phyloP scores from a whole-genome alignment of 2,329 filamentous ascomycete species.

The Cercospora zeae-maydis region DNA sequence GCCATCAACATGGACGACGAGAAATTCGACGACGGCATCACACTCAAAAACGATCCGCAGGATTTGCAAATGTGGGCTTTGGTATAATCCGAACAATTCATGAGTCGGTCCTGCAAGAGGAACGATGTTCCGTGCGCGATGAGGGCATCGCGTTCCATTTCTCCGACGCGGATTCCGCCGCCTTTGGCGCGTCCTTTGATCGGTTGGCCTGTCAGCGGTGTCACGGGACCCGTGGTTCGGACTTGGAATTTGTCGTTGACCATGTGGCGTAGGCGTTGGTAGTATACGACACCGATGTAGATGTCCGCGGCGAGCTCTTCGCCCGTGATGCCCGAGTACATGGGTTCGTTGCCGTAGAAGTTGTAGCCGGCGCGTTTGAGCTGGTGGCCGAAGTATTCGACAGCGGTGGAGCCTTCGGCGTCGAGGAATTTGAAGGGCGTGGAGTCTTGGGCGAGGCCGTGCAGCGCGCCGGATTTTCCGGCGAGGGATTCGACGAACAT shows the following conservation, averaged over 20 bases:
- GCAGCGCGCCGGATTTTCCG: constrained; percentile 88
- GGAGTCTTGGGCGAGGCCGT: constrained; percentile 92
- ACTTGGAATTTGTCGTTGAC: constrained; percentile 99
- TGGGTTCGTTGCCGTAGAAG: constrained; percentile 96
- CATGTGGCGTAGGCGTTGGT: constrained; percentile 97
- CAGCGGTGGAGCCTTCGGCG: constrained; percentile 84
- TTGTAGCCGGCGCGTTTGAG: constrained; percentile 94
- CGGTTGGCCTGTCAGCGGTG: constrained; percentile 85
- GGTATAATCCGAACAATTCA: constrained; percentile 95
- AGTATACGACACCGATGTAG: constrained; percentile 95
- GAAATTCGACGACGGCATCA: constrained; percentile 65
- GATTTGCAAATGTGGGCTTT: constrained; percentile 83
- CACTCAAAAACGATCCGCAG: constrained; percentile 88
- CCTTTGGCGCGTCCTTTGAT: constrained; percentile 96
- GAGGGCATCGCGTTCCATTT: constrained; percentile 96
- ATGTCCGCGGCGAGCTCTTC: constrained; percentile 93
- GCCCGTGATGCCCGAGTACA: constrained; percentile 96
- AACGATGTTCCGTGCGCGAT: constrained; percentile 94
- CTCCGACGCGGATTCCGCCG: constrained; percentile 96
- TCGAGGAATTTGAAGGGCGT: constrained; percentile 82
- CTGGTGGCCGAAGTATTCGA: constrained; percentile 93
- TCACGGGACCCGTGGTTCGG: constrained; percentile 88
- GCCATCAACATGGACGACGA: neutral
- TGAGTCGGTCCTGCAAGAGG: constrained; percentile 86
- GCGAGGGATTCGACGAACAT: constrained; percentile 98